Base-by-base conservation (phyloP, 192 early-diverging fungal genomes). In the Spizellomyces punctatus region DNA sequence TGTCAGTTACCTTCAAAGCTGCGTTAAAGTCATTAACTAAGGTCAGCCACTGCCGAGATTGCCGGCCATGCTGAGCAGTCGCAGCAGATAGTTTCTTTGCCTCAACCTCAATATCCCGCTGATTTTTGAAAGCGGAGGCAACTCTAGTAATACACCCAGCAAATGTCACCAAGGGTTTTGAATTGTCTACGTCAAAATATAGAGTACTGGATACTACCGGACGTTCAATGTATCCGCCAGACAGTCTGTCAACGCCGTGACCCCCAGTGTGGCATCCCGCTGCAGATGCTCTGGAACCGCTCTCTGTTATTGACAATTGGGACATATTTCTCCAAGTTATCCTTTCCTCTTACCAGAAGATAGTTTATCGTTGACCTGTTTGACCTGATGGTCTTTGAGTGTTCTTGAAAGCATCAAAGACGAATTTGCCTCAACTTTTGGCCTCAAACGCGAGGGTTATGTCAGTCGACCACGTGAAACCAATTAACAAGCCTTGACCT, bases 31-130 rank as follows among this genome's bases (percentile, higher is more conserved):
- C 81, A 45, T 89, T 87, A 0, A 95, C 86, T 48, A 93, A 76
- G 47, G 79, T 78, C 0, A 93, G 76, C 95, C 95, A 96, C 76
- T 93, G 89, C 42, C 88, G 78, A 8, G 92, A 90, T 68, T 91
- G 89, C 52, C 83, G 84, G 10, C 79, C 73, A 60, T 87, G 87
- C 44, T 79, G 71, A 1, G 76, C 36, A 4, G 85, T 82, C 44
- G 86, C 83, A 6, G 74, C 54, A 14, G 81, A 80, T 5, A 91
- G 69, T 43, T 77, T 75, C 19, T 82, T 76, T n/a, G 86, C 63
- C 59, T 89, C 85, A 22, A 82, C 74, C 63, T 93, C 91, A 9
- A 93, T 76, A 46, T 88, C 86, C 50, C 87, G 85, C 74, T 93
- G 89, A 27, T 81, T 80, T 50, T 78, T 66, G 64, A 91, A 89